Percentiles rank a stretch among this genome's conserved stretches.
Evolutionary conservation across 768 basidiomycete species (phyloP).

Genomic region (Jaapia argillacea): DNA sequence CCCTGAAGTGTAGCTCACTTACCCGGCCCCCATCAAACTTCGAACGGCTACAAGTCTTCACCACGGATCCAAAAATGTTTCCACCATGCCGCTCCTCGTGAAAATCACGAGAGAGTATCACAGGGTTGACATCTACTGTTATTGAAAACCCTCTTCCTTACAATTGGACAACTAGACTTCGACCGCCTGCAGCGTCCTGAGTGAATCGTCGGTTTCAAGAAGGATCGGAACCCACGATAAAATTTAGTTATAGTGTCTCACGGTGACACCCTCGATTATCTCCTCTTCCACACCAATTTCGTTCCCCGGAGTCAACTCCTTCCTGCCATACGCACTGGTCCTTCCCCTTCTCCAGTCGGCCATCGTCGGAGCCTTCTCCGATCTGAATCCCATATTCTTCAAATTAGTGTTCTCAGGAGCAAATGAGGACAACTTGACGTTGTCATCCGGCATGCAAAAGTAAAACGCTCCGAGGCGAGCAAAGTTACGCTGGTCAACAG

Average conservation of each 20-base stretch:
- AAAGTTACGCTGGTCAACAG: conserved; percentile 22
- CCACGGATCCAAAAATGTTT: no score
- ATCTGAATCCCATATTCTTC: conserved; percentile 23
- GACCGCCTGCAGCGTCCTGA: no score
- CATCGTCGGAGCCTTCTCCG: conserved; percentile 17
- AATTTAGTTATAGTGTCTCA: conserved; percentile 23
- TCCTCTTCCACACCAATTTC: conserved; percentile 22
- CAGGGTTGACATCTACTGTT: no score
- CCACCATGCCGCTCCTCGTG: no score
- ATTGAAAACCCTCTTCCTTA: no score
- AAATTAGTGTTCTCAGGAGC: conserved; percentile 20
- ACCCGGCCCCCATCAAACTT: no score
- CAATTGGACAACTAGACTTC: no score
- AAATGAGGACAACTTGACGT: conserved; percentile 16
- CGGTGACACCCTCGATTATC: conserved; percentile 20
- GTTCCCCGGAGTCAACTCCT: conserved; percentile 18
- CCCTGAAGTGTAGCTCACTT: no score
- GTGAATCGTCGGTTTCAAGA: no score
- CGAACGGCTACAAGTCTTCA: no score
- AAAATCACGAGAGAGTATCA: no score
- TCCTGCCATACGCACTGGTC: conserved; percentile 19
- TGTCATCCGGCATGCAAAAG: conserved; percentile 23
- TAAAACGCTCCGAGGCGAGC: conserved; percentile 24
- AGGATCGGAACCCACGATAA: no score
- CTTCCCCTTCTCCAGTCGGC: conserved; percentile 22